Evolutionary conservation across 352 stramenopile genomes (phyloP).

Genomic region (Achlya hypogyna): DNA sequence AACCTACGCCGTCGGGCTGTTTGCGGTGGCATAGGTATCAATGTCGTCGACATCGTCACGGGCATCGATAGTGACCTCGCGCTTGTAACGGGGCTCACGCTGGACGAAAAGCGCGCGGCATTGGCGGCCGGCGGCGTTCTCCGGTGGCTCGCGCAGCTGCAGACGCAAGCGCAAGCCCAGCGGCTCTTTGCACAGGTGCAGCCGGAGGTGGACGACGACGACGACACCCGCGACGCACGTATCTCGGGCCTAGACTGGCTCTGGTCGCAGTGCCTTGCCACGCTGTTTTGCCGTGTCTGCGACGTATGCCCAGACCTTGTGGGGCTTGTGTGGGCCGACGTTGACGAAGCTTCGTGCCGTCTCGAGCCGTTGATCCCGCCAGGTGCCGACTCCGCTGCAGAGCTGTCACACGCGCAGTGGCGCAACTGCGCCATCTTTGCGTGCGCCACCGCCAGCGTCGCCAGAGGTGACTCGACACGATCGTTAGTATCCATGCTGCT

Average conservation of each 20-base stretch:
- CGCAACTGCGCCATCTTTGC: conserved; percentile 52
- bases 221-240: background rate
- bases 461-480: conserved; percentile 24
- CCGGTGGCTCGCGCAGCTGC: background rate
- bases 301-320: conserved; percentile 39
- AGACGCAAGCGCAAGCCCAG: conserved; percentile 5
- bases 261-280: conserved; percentile 41
- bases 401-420: conserved; percentile 32
- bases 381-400: background rate
- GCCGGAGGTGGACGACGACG: background rate
- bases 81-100: background rate
- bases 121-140: conserved; percentile 7
- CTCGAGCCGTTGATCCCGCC: conserved; percentile 47
- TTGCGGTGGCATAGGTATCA: no score
- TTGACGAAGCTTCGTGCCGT: conserved; percentile 49
- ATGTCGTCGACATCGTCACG: conserved; percentile 19
- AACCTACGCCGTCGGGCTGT: conserved; percentile 11
- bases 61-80: conserved; percentile 13
- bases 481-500: conserved; percentile 37
- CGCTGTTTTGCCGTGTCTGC: conserved; percentile 36
- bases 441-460: conserved; percentile 29
- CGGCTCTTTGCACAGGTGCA: background rate
- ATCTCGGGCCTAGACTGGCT: conserved; percentile 23
- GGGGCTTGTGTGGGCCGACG: conserved; percentile 53
- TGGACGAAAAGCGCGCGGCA: background rate